These are phyloP conservation scores for Setaria italica DNA, from an alignment of 202 grass and related monocot genomes.

Conservation along the genomic window DNA sequence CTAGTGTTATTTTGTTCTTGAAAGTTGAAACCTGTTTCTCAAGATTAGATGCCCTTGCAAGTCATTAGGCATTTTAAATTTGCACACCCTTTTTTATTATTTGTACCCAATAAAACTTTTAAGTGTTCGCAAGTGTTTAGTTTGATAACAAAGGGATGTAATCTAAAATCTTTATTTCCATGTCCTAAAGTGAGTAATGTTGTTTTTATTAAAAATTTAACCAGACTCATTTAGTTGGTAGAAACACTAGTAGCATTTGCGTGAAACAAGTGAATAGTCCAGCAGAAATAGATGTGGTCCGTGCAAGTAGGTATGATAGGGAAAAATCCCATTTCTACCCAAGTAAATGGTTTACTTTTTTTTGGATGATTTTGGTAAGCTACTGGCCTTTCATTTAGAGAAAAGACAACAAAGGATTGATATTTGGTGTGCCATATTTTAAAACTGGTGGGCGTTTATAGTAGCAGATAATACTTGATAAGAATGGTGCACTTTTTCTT, in stretches of 20 bases:
- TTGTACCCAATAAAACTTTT: neutral
- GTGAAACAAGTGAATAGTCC: too few relatives aligned
- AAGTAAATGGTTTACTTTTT: too few relatives aligned
- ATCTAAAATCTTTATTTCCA: neutral
- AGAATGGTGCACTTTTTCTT: conserved; percentile 39
- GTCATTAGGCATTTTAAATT: neutral
- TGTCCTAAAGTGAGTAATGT: neutral
- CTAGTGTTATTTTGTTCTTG: neutral
- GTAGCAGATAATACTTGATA: conserved; percentile 20
- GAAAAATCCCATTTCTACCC: too few relatives aligned
- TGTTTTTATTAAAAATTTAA: neutral
- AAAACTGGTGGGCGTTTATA: neutral
- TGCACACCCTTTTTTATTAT: neutral
- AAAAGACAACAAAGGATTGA: neutral
- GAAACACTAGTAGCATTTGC: too few relatives aligned
- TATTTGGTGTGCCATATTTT: neutral
- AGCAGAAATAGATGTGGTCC: too few relatives aligned
- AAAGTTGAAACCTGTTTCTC: conserved; percentile 1
- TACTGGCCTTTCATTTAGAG: neutral
- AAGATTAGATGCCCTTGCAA: neutral
- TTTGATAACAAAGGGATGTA: neutral
- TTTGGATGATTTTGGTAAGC: too few relatives aligned
- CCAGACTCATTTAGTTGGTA: too few relatives aligned
- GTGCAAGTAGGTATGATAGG: too few relatives aligned
- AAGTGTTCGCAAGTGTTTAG: neutral